Base-by-base conservation (phyloP, 108 stramenopile genomes). In the Conticribra weissflogii region DNA sequence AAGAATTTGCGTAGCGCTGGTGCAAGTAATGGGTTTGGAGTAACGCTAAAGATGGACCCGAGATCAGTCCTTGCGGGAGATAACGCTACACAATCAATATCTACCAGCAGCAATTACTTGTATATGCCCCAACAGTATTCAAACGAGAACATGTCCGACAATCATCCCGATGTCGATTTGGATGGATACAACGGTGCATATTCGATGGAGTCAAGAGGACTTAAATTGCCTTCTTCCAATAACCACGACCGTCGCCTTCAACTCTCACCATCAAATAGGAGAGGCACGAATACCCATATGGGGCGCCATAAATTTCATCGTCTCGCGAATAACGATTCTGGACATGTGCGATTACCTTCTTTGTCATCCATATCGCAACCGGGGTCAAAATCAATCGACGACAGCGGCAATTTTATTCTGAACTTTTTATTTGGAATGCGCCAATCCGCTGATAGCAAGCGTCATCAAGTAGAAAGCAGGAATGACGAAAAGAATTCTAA, bases 371-470 rank as follows among this genome's bases (percentile, higher is more conserved):
- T 25, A 27, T 34, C 53, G 3, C 44, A 44, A 19, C 19, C 32
- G 1, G 32, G 2, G 28, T 57, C 56, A 24, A 24, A 23, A 1
- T 56, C 27, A 14, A 31, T 19, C 21, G 63, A 48, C 48, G 46
- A 24, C 19, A 31, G 54, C 22, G 61, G 55, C 8, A 63, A 63
- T 41, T 62, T 70, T 53, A 77, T 71, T 36, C 41, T 59, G 47
- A 54, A 61, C 61, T 62, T 70, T 24, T 54, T 71, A 7, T 48
- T 59, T 32, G 76, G 76, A 12, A 44, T 27, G 31, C 30, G 44
- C 18, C 56, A 61, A 15, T 27, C 17, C 44, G 4, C 34, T 0
- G 16, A 41, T 57, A 41, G n/a, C 9, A 32, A 7, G 25, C 9
- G 21, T 1, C 32, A 2, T 32, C 15, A 65, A 18, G 8, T 3